These are phyloP conservation scores for Cytospora piceae DNA, from an alignment of 2,329 filamentous ascomycete species.

Conservation along the genomic window DNA sequence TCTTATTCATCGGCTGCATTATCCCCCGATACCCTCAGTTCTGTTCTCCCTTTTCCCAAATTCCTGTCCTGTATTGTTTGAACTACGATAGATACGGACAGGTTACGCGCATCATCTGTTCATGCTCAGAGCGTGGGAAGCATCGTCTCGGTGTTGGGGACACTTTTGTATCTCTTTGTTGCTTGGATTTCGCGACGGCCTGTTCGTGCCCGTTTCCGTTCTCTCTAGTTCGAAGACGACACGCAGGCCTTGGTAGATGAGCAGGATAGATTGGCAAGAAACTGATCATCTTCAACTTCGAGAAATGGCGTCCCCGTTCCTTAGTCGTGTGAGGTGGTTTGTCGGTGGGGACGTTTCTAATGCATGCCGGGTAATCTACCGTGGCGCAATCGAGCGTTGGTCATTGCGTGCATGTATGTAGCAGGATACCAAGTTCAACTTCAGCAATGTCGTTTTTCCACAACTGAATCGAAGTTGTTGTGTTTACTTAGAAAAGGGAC, in stretches of 20 bases:
- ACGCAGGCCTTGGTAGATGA: neutral
- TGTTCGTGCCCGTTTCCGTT: neutral
- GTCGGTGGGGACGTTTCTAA: too few species aligned
- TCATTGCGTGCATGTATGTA: too few species aligned
- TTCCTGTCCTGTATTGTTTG: conserved; percentile 2
- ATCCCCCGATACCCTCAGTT: conserved; percentile 8
- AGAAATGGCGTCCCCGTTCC: neutral
- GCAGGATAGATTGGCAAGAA: neutral
- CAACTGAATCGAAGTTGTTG: too few species aligned
- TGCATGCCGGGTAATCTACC: neutral
- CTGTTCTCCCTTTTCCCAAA: neutral
- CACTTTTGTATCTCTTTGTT: neutral
- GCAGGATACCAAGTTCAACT: too few species aligned
- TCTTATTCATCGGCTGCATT: neutral
- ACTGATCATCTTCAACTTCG: neutral
- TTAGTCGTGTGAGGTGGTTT: too few species aligned
- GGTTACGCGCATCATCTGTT: too few species aligned
- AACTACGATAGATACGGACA: neutral
- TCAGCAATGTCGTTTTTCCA: too few species aligned
- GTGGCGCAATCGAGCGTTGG: neutral
- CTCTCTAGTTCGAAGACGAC: neutral
- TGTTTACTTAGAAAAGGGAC: too few species aligned
- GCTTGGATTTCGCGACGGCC: neutral
- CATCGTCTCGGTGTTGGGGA: conserved; percentile 12
- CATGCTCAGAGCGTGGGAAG: neutral